A percentile compares a stretch with the other conserved stretches of the same genome.
Evolutionary conservation across 2,329 filamentous ascomycete genomes (phyloP).

Genomic region (Onygenales sp.): DNA sequence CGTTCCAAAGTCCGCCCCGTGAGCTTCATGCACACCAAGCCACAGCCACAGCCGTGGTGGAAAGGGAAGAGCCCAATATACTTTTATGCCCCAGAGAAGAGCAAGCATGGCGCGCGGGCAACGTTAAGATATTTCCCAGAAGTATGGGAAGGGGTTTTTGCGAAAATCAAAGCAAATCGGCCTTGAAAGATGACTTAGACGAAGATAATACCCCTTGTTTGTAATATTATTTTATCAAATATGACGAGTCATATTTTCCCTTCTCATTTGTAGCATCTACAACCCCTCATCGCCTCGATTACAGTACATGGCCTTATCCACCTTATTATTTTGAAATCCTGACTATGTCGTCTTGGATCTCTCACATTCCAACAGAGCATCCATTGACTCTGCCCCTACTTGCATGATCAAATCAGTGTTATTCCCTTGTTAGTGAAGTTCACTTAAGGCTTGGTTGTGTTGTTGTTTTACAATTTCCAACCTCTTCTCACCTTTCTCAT

Average conservation of each 20-base stretch:
- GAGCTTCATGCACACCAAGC: conserved; percentile 30
- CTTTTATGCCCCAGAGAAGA: conserved; percentile 31
- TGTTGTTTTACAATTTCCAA: background rate
- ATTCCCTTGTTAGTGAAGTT: background rate
- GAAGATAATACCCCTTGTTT: background rate
- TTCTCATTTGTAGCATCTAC: background rate
- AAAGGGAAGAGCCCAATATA: conserved; percentile 24
- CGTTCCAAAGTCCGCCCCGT: conserved; percentile 30
- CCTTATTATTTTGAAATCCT: too few relatives aligned
- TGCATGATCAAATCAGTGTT: background rate
- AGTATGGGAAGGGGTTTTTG: conserved; percentile 34
- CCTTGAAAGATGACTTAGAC: background rate
- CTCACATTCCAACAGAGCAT: background rate
- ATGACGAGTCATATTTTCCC: background rate
- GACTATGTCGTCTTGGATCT: too few relatives aligned
- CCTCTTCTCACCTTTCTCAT: background rate
- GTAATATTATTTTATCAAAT: background rate
- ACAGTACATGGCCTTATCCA: too few relatives aligned
- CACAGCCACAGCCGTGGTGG: conserved; percentile 28
- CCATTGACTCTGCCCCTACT: background rate
- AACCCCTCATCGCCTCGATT: background rate
- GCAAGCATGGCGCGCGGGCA: conserved; percentile 23
- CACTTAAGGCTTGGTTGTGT: background rate
- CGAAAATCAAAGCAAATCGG: conserved; percentile 23
- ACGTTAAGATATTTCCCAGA: conserved; percentile 34